phyloP scores from a whole-genome alignment of 106 monocot species.

The Acanthochlamys bracteata region DNA sequence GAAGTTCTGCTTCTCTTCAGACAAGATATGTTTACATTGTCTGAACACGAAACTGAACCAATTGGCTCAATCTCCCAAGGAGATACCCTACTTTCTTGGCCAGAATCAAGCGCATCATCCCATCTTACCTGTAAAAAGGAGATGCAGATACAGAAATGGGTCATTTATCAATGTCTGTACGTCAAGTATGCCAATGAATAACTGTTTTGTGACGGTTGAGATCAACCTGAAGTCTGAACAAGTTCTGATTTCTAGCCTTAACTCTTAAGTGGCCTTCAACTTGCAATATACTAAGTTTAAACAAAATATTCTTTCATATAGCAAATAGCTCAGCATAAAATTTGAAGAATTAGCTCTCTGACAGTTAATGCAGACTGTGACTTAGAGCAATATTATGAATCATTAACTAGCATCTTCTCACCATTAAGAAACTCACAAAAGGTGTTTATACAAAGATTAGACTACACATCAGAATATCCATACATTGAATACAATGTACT shows the following conservation, averaged over 20 bases:
- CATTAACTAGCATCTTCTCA: neutral
- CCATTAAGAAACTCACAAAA: neutral
- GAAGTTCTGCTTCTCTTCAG: constrained; percentile 43
- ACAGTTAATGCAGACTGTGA: no score
- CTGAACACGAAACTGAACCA: constrained; percentile 35
- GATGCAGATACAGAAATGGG: neutral
- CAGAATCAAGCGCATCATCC: constrained; percentile 49
- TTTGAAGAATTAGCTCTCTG: no score
- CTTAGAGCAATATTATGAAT: no score
- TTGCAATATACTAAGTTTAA: no score
- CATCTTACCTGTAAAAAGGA: constrained; percentile 45
- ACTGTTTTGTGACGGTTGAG: no score
- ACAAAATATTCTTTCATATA: no score
- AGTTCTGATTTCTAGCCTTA: no score
- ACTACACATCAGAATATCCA: neutral
- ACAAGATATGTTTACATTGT: constrained; percentile 19
- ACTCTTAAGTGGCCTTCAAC: no score
- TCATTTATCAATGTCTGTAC: neutral
- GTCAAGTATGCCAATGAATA: no score
- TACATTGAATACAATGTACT: neutral
- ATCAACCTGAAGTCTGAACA: no score
- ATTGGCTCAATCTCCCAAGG: constrained; percentile 71
- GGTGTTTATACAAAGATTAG: neutral
- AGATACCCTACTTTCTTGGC: constrained; percentile 46
- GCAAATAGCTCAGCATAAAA: no score